Conservation (phyloP, 2,329 filamentous ascomycete species). For the Epichloe hybrida region DNA sequence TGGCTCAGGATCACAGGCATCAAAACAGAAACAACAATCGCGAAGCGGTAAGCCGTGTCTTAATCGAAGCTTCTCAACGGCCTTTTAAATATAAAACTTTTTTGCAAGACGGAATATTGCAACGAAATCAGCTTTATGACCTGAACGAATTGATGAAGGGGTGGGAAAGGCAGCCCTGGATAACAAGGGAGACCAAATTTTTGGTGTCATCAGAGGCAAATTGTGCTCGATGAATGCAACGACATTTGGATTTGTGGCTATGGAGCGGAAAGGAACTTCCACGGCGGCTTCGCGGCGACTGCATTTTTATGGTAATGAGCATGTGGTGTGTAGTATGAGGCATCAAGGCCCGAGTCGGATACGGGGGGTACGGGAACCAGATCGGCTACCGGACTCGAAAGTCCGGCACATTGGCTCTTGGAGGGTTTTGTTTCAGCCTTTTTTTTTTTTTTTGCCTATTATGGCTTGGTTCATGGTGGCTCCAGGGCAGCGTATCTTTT, state of each 20-base stretch:
- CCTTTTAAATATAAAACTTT: slow-evolving; percentile 12
- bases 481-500: not conserved
- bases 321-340: slow-evolving; percentile 5
- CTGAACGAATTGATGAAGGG: slow-evolving; percentile 9
- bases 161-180: not conserved
- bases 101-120: slow-evolving; percentile 3
- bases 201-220: not conserved
- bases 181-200: no score
- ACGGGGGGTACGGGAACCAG: not conserved
- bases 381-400: not conserved
- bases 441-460: not conserved
- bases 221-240: not conserved
- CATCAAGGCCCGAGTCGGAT: not conserved
- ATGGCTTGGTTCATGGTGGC: slow-evolving; percentile 1
- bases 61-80: slow-evolving; percentile 19
- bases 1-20: slow-evolving; percentile 31
- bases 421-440: not conserved
- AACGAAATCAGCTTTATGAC: slow-evolving; percentile 9
- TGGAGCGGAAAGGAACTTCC: slow-evolving; percentile 1
- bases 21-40: slow-evolving; percentile 16
- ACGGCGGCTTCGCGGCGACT: slow-evolving; percentile 16
- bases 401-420: not conserved
- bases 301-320: slow-evolving; percentile 15
- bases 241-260: not conserved
- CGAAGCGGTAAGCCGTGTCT: slow-evolving; percentile 16